Conservation (phyloP, 2,329 filamentous ascomycete species). For the Incumbomyces delicatus region DNA sequence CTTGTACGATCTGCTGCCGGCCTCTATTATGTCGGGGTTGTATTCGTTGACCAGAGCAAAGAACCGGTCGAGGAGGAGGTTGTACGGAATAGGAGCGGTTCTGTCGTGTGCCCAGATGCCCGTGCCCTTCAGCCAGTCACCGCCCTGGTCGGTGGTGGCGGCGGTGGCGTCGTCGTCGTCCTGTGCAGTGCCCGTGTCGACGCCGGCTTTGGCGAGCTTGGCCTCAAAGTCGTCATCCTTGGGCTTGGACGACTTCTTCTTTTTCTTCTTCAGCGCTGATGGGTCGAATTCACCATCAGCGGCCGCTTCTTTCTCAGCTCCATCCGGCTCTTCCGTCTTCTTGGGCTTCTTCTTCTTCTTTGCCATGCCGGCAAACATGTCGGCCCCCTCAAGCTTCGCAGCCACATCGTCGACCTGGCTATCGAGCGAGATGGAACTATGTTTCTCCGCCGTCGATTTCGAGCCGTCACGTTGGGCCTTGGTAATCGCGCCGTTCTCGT, state of each 20-base stretch:
- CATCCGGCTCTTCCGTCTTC: constrained; percentile 44
- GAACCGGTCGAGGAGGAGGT: constrained; percentile 78
- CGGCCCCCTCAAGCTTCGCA: constrained; percentile 19
- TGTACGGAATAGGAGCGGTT: constrained; percentile 69
- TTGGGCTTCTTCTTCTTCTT: constrained; percentile 62
- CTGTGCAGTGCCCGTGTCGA: constrained; percentile 43
- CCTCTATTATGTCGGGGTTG: constrained; percentile 89
- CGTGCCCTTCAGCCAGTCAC: constrained; percentile 77
- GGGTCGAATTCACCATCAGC: constrained; percentile 57
- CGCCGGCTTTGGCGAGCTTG: constrained; percentile 52
- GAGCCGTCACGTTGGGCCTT: constrained; percentile 50
- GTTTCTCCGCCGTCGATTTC: constrained; percentile 72
- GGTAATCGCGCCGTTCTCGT: constrained; percentile 77
- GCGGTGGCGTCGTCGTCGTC: constrained; percentile 27
- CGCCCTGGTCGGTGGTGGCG: constrained; percentile 35
- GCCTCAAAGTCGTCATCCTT: constrained; percentile 60
- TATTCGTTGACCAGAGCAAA: constrained; percentile 90
- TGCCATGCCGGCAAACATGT: constrained; percentile 58
- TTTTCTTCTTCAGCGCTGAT: constrained; percentile 68
- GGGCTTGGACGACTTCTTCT: constrained; percentile 61
- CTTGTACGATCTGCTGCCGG: constrained; percentile 92
- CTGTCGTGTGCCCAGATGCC: constrained; percentile 83
- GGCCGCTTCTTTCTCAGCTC: constrained; percentile 39
- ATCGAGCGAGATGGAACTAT: constrained; percentile 45
- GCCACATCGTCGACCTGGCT: constrained; percentile 57